Evolutionary conservation across 192 early-diverging fungal species (phyloP), one percentile per base, ranked within the genome.

Genomic region (Coemansia sp.): DNA sequence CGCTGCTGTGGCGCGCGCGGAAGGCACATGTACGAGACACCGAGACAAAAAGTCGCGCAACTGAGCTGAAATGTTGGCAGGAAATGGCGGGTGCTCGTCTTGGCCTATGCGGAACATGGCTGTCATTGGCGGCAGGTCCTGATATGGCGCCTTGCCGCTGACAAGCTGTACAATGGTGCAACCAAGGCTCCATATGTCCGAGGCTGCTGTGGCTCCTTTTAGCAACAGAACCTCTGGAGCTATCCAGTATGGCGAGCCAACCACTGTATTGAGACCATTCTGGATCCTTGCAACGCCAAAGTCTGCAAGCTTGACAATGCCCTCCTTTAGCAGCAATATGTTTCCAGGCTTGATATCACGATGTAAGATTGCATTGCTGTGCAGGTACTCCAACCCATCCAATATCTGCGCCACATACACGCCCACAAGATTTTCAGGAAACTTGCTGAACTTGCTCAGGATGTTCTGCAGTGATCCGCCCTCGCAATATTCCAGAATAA

Each of bases 401-500:
- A 85, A 78, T 53, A 85, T 78, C 76, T 85, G 84, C 4, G 81
- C 81, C 8, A 89, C 85, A 38, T 90, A 90, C n/a, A 87, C 85
- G 16, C 86, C 88, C 19, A 88, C 86, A 24, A 90, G 69, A 48
- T 86, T 83, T 55, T 90, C 89, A 5, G 89, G 89, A 54, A 89
- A 82, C 64, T 85, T 84, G 69, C 87, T 88, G 66, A 89, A 90
- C 76, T 87, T 88, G 62, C 85, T 85, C 63, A 86, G 83, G 26
- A 90, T 79, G 63, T 76, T 87, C 31, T 88, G 86, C 49, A 90
- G 62, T 41, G 89, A 90, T 30, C 89, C 89, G 62, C 87, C 88
- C 63, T 90, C 89, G 59, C 89, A 91, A 55, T 85, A 84, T 69
- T 96, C 93, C 18, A 96, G 75, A 56, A 96, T 92, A 21, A 95